Evolutionary conservation across 345 rosid species (phyloP).

Genomic region (Gossypium raimondii): DNA sequence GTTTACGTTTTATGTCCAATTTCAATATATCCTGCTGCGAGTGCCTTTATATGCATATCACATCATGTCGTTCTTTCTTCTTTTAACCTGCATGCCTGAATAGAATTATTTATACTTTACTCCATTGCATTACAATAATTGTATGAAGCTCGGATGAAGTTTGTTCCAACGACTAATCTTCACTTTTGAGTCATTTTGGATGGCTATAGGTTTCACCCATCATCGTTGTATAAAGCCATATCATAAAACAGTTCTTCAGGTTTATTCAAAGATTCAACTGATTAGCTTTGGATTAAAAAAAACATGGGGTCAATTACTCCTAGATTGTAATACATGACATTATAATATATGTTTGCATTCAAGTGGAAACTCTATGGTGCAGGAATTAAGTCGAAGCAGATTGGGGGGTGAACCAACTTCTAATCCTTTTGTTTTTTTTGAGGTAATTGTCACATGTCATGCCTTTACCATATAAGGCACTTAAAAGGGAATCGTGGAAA

Average conservation of each 20-base stretch:
- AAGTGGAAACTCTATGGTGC: slow-evolving; percentile 20
- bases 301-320: background rate
- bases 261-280: background rate
- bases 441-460: slow-evolving; percentile 29
- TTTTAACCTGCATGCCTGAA: background rate
- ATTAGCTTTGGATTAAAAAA: background rate
- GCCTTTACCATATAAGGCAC: background rate
- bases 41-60: background rate
- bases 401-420: slow-evolving; percentile 38
- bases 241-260: background rate
- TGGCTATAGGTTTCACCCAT: background rate
- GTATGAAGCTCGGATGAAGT: slow-evolving; percentile 2
- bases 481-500: background rate
- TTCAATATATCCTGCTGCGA: background rate
- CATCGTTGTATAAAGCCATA: background rate
- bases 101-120: background rate
- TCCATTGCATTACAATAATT: background rate
- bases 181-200: background rate
- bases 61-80: background rate
- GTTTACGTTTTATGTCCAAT: background rate
- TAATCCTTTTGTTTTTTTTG: slow-evolving; percentile 37
- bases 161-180: background rate
- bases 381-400: slow-evolving; percentile 58
- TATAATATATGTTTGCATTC: background rate
- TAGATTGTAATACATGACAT: background rate